Base-by-base conservation (phyloP, 2,329 filamentous ascomycete species). In the Didymella sp. region DNA sequence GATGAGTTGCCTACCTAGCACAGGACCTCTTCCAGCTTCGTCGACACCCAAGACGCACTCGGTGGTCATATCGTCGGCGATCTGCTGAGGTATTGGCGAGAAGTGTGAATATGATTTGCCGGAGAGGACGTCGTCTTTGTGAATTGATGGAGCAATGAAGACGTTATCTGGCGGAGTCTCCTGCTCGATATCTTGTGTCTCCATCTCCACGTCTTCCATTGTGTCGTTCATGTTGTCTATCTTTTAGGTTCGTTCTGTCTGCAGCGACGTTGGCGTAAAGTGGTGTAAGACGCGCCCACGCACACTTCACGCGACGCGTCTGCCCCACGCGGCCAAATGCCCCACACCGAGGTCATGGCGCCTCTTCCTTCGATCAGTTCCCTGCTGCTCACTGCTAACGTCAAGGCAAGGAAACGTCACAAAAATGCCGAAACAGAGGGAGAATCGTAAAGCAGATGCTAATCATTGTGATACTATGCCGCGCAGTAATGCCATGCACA, bases 21-120 rank as follows among this genome's bases (percentile, higher is more conserved):
- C 94, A 22, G 94, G 94, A 1, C 94, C 94, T 70, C 94, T 87
- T 42, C 94, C 94, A 65, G 94, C 94, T 81, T 98, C 94, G 76
- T 98, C 94, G 47, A 98, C 89, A 60, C 94, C 94, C 21, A 98
- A 83, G 19, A 90, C 88, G 76, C 91, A 95, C 71, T 87, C 84
- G 54, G 81, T 84, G 17, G 71, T 70, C 74, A 78, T 77, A 62
- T 81, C 76, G 7, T 76, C 63, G 19, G 68, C 60, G 17, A 82
- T 70, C 15, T 70, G 66, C 37, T 69, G 54, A 4, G 81, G 80
- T 15, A 82, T 75, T 1, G 76, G 68, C 11, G 80, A 81, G 54
- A 78, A 79, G 60, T 82, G 76, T 9, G 80, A 78, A 61, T 83
- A 82, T 48, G 79, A 81, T 41, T 73, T 73, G 54, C 81, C 81